These are phyloP conservation scores for Lipomyces sp. DNA, from an alignment of 805 yeast species.

Conservation along the genomic window DNA sequence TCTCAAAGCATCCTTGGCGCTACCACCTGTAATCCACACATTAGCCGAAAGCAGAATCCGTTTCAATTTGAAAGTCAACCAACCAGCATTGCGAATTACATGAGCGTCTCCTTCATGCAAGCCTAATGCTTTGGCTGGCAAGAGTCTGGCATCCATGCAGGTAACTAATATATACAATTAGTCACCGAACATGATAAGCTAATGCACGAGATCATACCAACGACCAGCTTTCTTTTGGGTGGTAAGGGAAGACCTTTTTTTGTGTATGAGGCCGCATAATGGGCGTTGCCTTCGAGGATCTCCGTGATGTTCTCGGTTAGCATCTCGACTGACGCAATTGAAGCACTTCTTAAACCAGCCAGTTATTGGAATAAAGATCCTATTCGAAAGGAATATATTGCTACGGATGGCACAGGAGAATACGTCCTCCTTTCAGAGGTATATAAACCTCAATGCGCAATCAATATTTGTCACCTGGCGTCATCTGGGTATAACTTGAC, in stretches of 20 bases:
- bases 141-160: constrained; percentile 36
- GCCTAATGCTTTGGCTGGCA: constrained; percentile 35
- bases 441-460: background rate
- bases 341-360: background rate
- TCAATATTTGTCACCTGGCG: background rate
- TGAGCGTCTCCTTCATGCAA: constrained; percentile 36
- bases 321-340: background rate
- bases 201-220: constrained; percentile 21
- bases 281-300: constrained; percentile 26
- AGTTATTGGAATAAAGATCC: too few relatives aligned
- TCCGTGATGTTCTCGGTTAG: constrained; percentile 13
- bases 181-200: background rate
- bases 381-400: too few relatives aligned
- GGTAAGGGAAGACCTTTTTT: constrained; percentile 33
- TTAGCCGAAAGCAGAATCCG: background rate
- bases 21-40: constrained; percentile 24
- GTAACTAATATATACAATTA: constrained; percentile 19
- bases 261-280: constrained; percentile 22
- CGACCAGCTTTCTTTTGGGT: constrained; percentile 34
- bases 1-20: constrained; percentile 32
- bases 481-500: too few relatives aligned
- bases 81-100: constrained; percentile 35
- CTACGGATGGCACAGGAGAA: too few relatives aligned
- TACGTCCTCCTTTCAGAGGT: background rate
- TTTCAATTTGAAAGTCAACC: background rate